phyloP scores from a whole-genome alignment of 805 yeast species.

The Saccharomycopsis malanga region DNA sequence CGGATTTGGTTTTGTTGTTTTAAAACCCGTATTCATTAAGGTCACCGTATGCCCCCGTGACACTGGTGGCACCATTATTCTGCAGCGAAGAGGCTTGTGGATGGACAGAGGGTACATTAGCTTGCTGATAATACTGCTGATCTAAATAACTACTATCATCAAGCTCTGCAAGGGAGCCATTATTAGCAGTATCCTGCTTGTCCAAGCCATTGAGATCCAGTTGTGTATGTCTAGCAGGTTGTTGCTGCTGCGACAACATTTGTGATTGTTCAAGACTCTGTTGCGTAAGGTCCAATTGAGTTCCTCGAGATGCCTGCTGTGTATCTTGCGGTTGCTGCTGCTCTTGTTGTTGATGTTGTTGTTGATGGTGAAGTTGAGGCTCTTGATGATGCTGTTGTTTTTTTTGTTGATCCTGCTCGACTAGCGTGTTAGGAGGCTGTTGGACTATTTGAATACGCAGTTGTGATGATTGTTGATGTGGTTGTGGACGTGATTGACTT shows the following conservation, averaged over 20 bases:
- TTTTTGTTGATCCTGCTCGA: background rate
- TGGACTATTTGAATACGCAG: background rate
- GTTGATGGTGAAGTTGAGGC: background rate
- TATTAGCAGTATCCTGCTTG: too few relatives aligned
- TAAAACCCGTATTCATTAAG: background rate
- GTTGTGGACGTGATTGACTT: conserved; percentile 5
- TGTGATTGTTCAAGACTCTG: too few relatives aligned
- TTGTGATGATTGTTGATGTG: background rate
- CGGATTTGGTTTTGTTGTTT: too few relatives aligned
- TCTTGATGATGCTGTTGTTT: background rate
- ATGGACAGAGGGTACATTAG: too few relatives aligned
- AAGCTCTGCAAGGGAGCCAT: background rate
- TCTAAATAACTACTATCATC: background rate
- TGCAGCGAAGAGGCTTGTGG: background rate
- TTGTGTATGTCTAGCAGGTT: background rate
- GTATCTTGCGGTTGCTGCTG: background rate
- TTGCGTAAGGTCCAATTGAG: too few relatives aligned
- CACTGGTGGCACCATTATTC: background rate
- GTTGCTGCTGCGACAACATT: background rate
- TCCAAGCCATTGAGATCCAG: background rate
- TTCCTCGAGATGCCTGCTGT: too few relatives aligned
- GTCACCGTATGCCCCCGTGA: background rate
- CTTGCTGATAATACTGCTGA: background rate
- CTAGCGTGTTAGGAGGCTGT: background rate
- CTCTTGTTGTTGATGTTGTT: background rate